Evolutionary conservation across 306 rosid species (phyloP).

Genomic region (Styphnolobium japonicum): DNA sequence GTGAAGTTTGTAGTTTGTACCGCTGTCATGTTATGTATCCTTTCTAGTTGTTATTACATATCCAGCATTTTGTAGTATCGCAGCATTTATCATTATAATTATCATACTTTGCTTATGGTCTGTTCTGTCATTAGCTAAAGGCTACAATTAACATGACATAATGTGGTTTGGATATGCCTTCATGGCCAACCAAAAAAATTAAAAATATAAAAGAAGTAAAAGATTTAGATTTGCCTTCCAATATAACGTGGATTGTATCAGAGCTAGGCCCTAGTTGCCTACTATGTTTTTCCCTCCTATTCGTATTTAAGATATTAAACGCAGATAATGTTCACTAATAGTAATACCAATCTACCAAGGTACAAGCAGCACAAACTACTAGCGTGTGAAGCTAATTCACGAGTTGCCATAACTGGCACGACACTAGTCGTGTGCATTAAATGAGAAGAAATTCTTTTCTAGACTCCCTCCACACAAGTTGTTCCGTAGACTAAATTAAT

Average conservation of each 20-base stretch:
- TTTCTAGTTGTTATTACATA: not conserved
- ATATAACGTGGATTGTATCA: not conserved
- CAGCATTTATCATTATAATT: not conserved
- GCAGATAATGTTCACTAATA: constrained; percentile 8
- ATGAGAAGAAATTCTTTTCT: too few species aligned
- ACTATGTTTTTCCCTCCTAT: not conserved
- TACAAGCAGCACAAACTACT: not conserved
- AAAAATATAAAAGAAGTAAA: not conserved
- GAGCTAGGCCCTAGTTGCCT: not conserved
- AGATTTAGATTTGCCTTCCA: not conserved
- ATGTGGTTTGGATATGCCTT: not conserved
- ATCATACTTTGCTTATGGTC: not conserved
- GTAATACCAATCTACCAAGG: not conserved
- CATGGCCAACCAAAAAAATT: not conserved
- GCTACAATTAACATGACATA: not conserved
- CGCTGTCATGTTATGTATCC: not conserved
- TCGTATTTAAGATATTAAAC: not conserved
- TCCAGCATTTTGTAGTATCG: not conserved
- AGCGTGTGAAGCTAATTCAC: too few species aligned
- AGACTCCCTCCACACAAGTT: too few species aligned
- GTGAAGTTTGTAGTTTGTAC: not conserved
- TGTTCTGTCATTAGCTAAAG: not conserved
- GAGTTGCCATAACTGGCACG: not conserved
- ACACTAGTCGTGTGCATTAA: not conserved
- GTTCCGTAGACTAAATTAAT: too few species aligned